Conservation (phyloP, 192 early-diverging fungal genomes). For the Coemansia sp. region DNA sequence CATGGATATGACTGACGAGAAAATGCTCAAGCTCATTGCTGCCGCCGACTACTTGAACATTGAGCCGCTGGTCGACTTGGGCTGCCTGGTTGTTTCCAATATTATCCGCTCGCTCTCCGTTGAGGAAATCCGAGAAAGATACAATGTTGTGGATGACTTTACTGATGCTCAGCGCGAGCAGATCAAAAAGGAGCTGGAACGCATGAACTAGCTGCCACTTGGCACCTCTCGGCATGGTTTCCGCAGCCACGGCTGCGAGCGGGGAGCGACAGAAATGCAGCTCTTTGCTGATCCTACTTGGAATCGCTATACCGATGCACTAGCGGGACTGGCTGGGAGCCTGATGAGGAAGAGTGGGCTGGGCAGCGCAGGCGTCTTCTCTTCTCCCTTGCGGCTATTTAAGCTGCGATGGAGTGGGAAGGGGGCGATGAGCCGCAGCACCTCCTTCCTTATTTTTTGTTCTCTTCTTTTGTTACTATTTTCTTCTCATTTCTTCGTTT, state of each 20-base stretch:
- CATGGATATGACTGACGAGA: constrained; percentile 63
- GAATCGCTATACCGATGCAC: too few species aligned
- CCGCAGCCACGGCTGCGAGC: not conserved
- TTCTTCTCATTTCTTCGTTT: not conserved
- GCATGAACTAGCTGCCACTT: constrained; percentile 44
- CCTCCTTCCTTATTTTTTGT: not conserved
- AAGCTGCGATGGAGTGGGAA: too few species aligned
- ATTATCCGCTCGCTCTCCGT: constrained; percentile 89
- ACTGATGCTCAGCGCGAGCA: constrained; percentile 90
- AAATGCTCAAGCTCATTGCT: constrained; percentile 65
- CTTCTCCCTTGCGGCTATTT: too few species aligned
- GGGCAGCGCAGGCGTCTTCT: too few species aligned
- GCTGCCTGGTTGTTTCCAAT: constrained; percentile 90
- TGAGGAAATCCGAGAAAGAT: constrained; percentile 84
- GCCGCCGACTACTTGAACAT: constrained; percentile 89
- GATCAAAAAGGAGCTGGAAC: constrained; percentile 61
- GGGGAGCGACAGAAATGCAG: too few species aligned
- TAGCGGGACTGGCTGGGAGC: too few species aligned
- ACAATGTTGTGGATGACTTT: constrained; percentile 91
- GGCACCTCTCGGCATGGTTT: not conserved
- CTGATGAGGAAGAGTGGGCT: too few species aligned
- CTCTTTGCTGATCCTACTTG: too few species aligned
- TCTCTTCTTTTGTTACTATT: not conserved
- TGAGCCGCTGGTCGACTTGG: constrained; percentile 85
- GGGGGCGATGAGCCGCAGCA: too few species aligned